Evolutionary conservation across 164 flowering plant genomes (phyloP), one percentile per base, ranked within the genome.

Genomic region (Litsea cubeba): DNA sequence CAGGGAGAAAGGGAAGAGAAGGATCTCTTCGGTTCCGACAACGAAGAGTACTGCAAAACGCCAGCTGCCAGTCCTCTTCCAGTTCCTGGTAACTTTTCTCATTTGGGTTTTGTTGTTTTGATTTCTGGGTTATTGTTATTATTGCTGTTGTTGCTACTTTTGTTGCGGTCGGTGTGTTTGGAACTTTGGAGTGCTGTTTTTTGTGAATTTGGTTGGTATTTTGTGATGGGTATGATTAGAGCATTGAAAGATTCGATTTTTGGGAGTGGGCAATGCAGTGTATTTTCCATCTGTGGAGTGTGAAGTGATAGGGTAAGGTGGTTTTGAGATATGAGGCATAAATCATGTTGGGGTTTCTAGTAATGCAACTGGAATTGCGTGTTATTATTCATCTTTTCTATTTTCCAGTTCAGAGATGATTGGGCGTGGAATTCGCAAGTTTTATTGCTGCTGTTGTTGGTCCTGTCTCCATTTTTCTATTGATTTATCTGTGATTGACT

Each of bases 21-120:
- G 63, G 98, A 95, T 84, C 91, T 93, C 11, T 91, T 95, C 77
- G 98, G 96, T 12, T 84, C 93, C 69, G 99, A 95, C 81, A 89
- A 91, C 75, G 98, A 93, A 75, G 96, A 88, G 26, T 95, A 88
- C 75, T 80, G 78, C 62, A 88, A 80, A 76, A 89, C 92, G 28
- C 84, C 71, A 11, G 92, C 89, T 62, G 49, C 74, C 3, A 95
- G 98, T 70, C 87, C 89, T 50, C 86, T 65, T 67, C 78, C 85
- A 1, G 83, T 93, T 60, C 98, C 98, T 14, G 90, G 98, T 93
- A 83, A 75, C 70, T 76, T 62, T 30, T 69, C n/a, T 54, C 2
- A 17, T 15, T n/a, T 70, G 26, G 60, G 30, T 62, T 46, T 71
- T 17, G 2, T 12, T 50, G 2, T 23, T 74, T 69, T 32, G 51